Conservation (phyloP, 257 asterid genomes). For the Coffea eugenioides region DNA sequence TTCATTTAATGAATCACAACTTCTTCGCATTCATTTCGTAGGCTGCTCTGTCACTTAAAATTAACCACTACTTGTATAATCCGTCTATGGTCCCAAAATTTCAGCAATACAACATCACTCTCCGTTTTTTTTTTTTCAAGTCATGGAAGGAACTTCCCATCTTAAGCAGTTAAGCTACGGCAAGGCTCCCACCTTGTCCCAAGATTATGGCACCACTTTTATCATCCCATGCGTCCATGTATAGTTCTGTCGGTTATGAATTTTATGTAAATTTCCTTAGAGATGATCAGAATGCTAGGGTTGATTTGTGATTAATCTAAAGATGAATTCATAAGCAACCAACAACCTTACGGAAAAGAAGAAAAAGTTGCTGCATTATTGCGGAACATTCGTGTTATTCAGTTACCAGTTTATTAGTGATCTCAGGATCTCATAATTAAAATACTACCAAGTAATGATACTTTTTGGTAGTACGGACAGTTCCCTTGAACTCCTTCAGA, state of each 20-base stretch:
- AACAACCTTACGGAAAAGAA: neutral
- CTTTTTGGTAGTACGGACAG: neutral
- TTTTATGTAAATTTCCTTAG: neutral
- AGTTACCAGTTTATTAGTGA: neutral
- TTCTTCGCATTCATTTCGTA: neutral
- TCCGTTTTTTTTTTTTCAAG: no score
- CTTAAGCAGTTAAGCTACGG: no score
- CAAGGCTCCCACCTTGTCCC: constrained; percentile 6
- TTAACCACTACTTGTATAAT: neutral
- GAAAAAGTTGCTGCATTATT: neutral
- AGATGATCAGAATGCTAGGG: neutral
- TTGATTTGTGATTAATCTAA: neutral
- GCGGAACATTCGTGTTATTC: neutral
- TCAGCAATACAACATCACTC: neutral
- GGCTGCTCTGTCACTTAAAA: neutral
- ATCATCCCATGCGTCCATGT: neutral
- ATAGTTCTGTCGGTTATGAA: neutral
- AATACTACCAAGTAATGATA: neutral
- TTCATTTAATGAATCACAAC: neutral
- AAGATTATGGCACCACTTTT: constrained; percentile 1
- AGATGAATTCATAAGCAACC: neutral
- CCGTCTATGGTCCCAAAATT: neutral
- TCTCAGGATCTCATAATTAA: no score
- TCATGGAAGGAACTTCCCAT: neutral
- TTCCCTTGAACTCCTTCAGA: constrained; percentile 1